Conservation (phyloP, 306 rosid genomes). For the Phaseolus lunatus region DNA sequence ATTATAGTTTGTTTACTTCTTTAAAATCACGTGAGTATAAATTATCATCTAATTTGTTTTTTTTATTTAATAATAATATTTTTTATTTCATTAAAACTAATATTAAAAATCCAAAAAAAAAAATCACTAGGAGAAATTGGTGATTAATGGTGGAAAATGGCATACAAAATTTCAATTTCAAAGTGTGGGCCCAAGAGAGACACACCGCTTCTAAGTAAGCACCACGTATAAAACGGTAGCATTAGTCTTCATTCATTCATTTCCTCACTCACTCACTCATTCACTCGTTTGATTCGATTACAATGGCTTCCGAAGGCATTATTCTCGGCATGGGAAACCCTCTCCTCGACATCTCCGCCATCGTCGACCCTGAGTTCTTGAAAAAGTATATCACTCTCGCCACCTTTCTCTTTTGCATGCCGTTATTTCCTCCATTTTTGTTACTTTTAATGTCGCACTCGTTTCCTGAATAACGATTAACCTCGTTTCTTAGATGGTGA, state of each 20-base stretch:
- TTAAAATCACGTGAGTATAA: no score
- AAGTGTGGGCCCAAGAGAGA: not conserved
- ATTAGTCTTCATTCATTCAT: no score
- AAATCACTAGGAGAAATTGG: no score
- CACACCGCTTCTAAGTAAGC: not conserved
- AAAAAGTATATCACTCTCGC: conserved; percentile 50
- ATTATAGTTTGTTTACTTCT: no score
- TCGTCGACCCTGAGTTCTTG: conserved; percentile 65
- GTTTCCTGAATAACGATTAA: no score
- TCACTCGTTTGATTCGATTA: not conserved
- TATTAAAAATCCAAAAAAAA: no score
- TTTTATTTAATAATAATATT: no score
- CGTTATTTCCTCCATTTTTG: not conserved
- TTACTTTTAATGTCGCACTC: not conserved
- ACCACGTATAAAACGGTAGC: not conserved
- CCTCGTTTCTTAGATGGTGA: not conserved
- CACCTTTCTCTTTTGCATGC: not conserved
- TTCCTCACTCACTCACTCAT: no score
- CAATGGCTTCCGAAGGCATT: conserved; percentile 65
- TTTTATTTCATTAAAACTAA: no score
- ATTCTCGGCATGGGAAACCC: conserved; percentile 90
- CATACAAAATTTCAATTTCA: not conserved
- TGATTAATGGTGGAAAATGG: no score
- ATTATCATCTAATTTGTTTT: no score
- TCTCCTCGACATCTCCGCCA: conserved; percentile 79